phyloP scores from a whole-genome alignment of 352 stramenopile species.

The Phytophthora brassicae region DNA sequence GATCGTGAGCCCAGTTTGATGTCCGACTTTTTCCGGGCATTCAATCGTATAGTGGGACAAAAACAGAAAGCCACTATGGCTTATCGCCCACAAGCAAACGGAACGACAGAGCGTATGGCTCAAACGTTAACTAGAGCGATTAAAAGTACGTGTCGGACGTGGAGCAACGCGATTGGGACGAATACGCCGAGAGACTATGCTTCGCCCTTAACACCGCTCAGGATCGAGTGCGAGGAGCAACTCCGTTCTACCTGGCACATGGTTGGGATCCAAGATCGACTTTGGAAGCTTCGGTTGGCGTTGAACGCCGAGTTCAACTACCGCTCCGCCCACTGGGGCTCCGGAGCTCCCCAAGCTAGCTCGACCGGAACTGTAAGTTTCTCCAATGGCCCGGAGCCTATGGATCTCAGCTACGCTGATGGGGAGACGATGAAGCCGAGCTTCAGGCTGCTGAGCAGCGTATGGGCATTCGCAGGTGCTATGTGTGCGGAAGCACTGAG shows the following conservation, averaged over 20 bases:
- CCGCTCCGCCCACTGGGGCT: no score
- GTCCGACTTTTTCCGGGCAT: not conserved
- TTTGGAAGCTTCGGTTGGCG: not conserved
- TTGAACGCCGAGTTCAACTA: no score
- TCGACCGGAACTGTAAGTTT: no score
- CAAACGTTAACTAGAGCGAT: not conserved
- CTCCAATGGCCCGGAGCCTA: no score
- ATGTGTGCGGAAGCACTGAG: no score
- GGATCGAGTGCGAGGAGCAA: not conserved
- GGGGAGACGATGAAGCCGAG: no score
- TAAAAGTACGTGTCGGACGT: not conserved
- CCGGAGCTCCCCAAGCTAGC: no score
- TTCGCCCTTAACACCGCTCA: not conserved
- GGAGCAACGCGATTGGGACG: not conserved
- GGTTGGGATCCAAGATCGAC: not conserved
- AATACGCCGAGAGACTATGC: not conserved
- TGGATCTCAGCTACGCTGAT: no score
- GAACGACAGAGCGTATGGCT: not conserved
- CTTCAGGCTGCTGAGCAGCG: no score
- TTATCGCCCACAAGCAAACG: not conserved
- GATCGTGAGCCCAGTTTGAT: not conserved
- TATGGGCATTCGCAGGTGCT: no score
- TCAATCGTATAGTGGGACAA: not conserved
- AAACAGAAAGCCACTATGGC: not conserved
- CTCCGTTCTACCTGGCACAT: not conserved